A percentile compares a stretch with the other conserved stretches of the same genome.
These are phyloP conservation scores for Solanum stenotomum DNA, from an alignment of 257 asterid genomes.

Conservation along the genomic window DNA sequence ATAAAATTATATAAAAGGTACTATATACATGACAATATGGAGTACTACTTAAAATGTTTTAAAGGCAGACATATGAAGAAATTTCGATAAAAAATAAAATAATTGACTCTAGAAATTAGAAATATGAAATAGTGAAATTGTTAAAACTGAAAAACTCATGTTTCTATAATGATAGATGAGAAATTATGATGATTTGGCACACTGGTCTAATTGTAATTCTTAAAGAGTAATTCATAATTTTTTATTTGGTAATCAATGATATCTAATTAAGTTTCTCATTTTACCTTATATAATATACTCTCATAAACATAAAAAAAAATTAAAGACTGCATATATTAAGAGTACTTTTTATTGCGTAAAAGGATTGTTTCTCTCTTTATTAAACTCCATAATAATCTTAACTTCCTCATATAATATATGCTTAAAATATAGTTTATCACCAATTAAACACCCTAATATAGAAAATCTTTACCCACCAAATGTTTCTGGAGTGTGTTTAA, in stretches of 20 bases:
- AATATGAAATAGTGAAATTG: too few relatives aligned
- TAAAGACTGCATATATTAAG: neutral
- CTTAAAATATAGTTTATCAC: neutral
- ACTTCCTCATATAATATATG: neutral
- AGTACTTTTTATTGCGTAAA: neutral
- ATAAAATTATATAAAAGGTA: too few relatives aligned
- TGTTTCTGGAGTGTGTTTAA: neutral
- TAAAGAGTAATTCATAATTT: neutral
- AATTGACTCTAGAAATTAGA: neutral
- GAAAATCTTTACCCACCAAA: neutral
- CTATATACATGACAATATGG: too few relatives aligned
- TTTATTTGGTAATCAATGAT: neutral
- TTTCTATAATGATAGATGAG: neutral
- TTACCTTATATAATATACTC: neutral
- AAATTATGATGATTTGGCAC: neutral
- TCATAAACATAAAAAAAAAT: neutral
- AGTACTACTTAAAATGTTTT: too few relatives aligned
- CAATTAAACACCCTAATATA: neutral
- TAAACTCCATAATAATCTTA: neutral
- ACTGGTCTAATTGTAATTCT: neutral
- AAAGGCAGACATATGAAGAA: too few relatives aligned
- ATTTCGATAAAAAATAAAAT: too few relatives aligned
- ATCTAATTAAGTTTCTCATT: neutral
- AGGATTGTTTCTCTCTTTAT: neutral
- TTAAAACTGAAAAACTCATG: neutral